Evolutionary conservation across 75 land plant genomes (phyloP).

Genomic region (Pseudotsuga menziesii): DNA sequence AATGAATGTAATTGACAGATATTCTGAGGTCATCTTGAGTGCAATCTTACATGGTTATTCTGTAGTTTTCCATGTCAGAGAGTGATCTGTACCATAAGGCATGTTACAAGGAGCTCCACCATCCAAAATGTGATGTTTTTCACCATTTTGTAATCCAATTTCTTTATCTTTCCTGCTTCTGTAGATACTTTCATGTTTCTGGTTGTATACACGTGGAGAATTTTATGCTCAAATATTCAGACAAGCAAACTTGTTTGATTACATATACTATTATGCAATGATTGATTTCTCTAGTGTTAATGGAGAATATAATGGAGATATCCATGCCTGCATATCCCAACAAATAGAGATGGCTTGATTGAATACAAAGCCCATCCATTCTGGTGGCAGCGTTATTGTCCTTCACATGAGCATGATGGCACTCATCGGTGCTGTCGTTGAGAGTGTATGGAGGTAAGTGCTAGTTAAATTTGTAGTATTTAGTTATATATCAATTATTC

Average conservation of each 20-base stretch:
- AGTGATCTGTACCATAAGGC: conserved; percentile 70
- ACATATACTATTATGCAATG: too few species aligned
- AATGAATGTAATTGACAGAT: too few species aligned
- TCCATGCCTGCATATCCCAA: conserved; percentile 67
- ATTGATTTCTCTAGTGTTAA: too few species aligned
- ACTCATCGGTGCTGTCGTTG: conserved; percentile 97
- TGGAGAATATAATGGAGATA: neutral
- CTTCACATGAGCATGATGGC: conserved; percentile 80
- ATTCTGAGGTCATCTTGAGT: too few species aligned
- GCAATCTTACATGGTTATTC: neutral
- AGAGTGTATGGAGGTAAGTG: conserved; percentile 85
- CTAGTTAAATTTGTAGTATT: too few species aligned
- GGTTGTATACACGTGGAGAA: too few species aligned
- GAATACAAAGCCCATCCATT: conserved; percentile 98
- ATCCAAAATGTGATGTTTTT: conserved; percentile 98
- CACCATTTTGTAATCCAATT: conserved; percentile 70
- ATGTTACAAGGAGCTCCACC: conserved; percentile 85
- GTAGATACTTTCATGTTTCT: neutral
- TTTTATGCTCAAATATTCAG: too few species aligned
- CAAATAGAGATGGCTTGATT: conserved; percentile 83
- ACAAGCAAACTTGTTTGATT: too few species aligned
- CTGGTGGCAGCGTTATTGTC: conserved; percentile 96
- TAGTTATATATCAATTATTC: too few species aligned
- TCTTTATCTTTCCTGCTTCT: neutral
- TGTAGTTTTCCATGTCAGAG: conserved; percentile 88